phyloP scores from a whole-genome alignment of 306 rosid genomes.

The Lathyrus oleraceus region DNA sequence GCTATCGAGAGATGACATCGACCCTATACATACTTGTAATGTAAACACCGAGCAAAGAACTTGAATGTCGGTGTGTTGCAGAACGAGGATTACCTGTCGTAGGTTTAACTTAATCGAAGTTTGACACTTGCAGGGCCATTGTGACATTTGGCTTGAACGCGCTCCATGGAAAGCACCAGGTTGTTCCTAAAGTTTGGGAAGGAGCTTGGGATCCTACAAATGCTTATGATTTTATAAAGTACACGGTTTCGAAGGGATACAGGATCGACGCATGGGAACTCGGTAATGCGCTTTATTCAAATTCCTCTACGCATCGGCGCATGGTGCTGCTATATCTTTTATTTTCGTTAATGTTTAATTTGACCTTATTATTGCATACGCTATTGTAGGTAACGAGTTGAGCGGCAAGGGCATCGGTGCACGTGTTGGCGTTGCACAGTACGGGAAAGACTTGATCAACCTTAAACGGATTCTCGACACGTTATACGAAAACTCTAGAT shows the following conservation, averaged over 20 bases:
- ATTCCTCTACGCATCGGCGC: background rate
- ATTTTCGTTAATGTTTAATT: background rate
- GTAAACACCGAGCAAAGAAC: background rate
- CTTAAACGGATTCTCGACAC: constrained; percentile 54
- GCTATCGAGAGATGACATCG: background rate
- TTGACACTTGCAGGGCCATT: constrained; percentile 60
- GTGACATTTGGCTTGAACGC: constrained; percentile 93
- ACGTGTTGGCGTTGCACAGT: constrained; percentile 68
- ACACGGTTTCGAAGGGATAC: constrained; percentile 79
- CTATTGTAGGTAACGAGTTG: constrained; percentile 76
- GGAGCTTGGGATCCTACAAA: constrained; percentile 85
- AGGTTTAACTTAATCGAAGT: constrained; percentile 20
- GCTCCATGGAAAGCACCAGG: constrained; percentile 72
- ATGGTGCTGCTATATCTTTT: background rate
- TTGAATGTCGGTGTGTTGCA: background rate
- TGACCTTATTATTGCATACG: constrained; percentile 15
- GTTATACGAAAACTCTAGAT: constrained; percentile 49
- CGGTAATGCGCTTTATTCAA: constrained; percentile 42
- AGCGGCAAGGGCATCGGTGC: constrained; percentile 87
- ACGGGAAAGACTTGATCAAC: constrained; percentile 75
- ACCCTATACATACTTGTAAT: background rate
- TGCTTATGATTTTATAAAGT: constrained; percentile 64
- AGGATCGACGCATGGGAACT: constrained; percentile 90
- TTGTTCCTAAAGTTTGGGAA: constrained; percentile 58
- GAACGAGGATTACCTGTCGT: background rate